Percentiles rank a stretch among this genome's conserved stretches.
Evolutionary conservation across 2,329 filamentous ascomycete species (phyloP).

Genomic region (Trichocomaceae sp.): DNA sequence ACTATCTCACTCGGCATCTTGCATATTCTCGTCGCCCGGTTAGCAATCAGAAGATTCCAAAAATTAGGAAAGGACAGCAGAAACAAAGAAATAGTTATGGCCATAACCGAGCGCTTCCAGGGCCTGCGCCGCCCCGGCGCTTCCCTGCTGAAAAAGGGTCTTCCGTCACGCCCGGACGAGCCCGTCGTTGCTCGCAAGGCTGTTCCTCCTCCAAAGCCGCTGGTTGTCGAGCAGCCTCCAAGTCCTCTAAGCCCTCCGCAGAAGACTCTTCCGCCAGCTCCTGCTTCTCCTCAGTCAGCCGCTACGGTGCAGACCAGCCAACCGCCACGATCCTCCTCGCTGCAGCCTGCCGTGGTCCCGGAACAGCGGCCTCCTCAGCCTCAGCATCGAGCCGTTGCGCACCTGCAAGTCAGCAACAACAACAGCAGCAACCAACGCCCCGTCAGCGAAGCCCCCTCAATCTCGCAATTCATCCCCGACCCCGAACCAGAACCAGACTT

Average conservation of each 20-base stretch:
- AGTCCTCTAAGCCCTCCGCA: no score
- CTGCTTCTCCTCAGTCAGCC: not conserved
- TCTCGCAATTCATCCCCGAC: conserved; percentile 26
- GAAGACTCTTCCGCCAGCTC: not conserved
- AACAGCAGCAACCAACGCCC: conserved; percentile 3
- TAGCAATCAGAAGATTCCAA: no score
- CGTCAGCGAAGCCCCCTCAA: conserved; percentile 22
- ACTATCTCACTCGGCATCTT: not conserved
- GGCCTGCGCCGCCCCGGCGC: conserved; percentile 14
- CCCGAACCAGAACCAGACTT: conserved; percentile 23
- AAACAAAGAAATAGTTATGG: conserved; percentile 1
- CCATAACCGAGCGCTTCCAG: conserved; percentile 12
- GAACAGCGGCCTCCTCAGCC: not conserved
- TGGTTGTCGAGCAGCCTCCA: not conserved
- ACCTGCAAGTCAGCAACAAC: conserved; percentile 3
- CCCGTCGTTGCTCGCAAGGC: conserved; percentile 10
- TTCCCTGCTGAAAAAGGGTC: conserved; percentile 11
- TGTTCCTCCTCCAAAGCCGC: conserved; percentile 5
- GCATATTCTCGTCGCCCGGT: not conserved
- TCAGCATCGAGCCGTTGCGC: not conserved
- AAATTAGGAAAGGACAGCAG: not conserved
- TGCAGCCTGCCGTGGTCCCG: not conserved
- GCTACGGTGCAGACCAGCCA: not conserved
- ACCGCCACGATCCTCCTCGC: conserved; percentile 4
- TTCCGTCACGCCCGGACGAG: conserved; percentile 10